phyloP scores from a whole-genome alignment of 2,329 filamentous ascomycete genomes.

The Fusarium sororula region DNA sequence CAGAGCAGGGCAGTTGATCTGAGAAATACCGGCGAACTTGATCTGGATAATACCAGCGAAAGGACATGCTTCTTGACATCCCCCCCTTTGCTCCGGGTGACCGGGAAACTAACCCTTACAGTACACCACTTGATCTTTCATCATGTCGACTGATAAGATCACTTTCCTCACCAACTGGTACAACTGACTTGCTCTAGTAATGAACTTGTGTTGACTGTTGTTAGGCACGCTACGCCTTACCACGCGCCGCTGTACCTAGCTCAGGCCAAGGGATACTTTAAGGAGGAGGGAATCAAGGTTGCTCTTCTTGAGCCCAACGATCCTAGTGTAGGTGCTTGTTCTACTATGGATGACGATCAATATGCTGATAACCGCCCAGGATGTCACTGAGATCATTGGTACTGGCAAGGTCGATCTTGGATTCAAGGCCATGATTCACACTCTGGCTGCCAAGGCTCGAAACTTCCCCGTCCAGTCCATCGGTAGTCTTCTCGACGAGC shows the following conservation, averaged over 20 bases:
- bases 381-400: slow-evolving; percentile 85
- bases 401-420: slow-evolving; percentile 79
- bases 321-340: slow-evolving; percentile 64
- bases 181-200: not conserved
- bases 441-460: slow-evolving; percentile 79
- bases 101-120: slow-evolving; percentile 59
- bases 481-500: slow-evolving; percentile 79
- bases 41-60: slow-evolving; percentile 90
- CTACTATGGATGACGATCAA: rapidly evolving
- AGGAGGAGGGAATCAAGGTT: slow-evolving; percentile 80
- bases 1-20: slow-evolving; percentile 57
- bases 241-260: slow-evolving; percentile 81
- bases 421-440: slow-evolving; percentile 88
- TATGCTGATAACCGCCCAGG: slow-evolving; percentile 50
- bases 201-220: slow-evolving; percentile 41
- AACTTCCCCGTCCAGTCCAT: slow-evolving; percentile 77
- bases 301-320: slow-evolving; percentile 82
- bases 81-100: slow-evolving; percentile 38
- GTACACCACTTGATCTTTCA: slow-evolving; percentile 56
- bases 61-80: slow-evolving; percentile 78
- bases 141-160: slow-evolving; percentile 85
- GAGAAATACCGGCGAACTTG: slow-evolving; percentile 87
- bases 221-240: slow-evolving; percentile 83
- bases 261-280: slow-evolving; percentile 78
- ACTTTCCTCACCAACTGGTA: slow-evolving; percentile 88